These are phyloP conservation scores for Emmonsiellopsis sp. DNA, from an alignment of 2,329 filamentous ascomycete genomes.

Conservation along the genomic window DNA sequence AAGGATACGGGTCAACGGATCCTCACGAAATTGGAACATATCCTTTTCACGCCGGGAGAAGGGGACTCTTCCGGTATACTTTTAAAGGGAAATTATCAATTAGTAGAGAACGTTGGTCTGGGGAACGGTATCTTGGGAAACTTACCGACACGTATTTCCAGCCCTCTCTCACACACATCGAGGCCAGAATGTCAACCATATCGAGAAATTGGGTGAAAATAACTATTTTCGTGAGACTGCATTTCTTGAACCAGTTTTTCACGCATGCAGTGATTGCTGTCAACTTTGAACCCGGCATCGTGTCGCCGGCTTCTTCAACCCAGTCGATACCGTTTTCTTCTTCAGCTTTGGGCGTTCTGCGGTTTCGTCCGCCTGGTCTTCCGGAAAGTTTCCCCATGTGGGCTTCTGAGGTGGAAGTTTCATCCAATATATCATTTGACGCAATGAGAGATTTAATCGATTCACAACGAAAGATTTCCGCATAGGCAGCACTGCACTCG, in stretches of 20 bases:
- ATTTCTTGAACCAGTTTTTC: slow-evolving; percentile 33
- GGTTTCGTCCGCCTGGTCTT: background rate
- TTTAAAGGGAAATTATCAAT: background rate
- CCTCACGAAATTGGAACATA: slow-evolving; percentile 37
- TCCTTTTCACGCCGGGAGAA: slow-evolving; percentile 35
- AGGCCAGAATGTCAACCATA: slow-evolving; percentile 42
- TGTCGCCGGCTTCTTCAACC: slow-evolving; percentile 14
- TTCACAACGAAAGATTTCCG: slow-evolving; percentile 9
- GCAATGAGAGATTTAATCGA: slow-evolving; percentile 2
- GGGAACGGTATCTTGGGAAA: background rate
- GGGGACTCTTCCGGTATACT: slow-evolving; percentile 42
- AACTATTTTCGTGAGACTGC: slow-evolving; percentile 45
- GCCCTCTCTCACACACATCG: slow-evolving; percentile 40
- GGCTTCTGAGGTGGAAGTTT: background rate
- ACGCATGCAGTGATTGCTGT: slow-evolving; percentile 25
- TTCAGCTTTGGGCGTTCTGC: slow-evolving; percentile 3
- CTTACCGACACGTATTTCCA: slow-evolving; percentile 39
- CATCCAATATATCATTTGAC: background rate
- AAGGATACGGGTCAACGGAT: slow-evolving; percentile 36
- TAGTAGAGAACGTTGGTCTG: background rate
- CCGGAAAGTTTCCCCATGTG: background rate
- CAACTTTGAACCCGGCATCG: slow-evolving; percentile 32
- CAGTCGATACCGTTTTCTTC: slow-evolving; percentile 19
- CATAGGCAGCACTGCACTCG: slow-evolving; percentile 10
- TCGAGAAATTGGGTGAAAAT: slow-evolving; percentile 52